A percentile compares a stretch with the other conserved stretches of the same genome.
Evolutionary conservation across 148 eudicot genomes (phyloP).

Genomic region (Amaranthus cruentus): DNA sequence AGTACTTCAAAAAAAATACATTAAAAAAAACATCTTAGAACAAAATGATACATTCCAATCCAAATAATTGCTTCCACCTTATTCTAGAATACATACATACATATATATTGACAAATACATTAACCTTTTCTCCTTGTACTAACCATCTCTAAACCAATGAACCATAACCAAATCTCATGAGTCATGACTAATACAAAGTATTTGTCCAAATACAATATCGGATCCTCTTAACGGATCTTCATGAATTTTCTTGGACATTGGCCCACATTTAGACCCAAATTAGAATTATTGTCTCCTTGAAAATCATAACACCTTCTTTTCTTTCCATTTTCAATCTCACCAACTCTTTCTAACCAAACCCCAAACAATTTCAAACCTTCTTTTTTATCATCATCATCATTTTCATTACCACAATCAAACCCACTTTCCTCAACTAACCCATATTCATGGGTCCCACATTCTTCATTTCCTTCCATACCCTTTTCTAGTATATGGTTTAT

Average conservation of each 20-base stretch:
- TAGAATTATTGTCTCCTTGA: slow-evolving; percentile 26
- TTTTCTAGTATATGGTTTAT: slow-evolving; percentile 44
- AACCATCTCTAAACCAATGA: too few relatives aligned
- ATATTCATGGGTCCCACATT: slow-evolving; percentile 21
- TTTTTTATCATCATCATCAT: slow-evolving; percentile 31
- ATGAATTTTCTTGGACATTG: slow-evolving; percentile 33
- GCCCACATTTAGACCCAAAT: slow-evolving; percentile 29
- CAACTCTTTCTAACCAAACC: slow-evolving; percentile 38
- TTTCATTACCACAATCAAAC: background rate
- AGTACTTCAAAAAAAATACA: too few relatives aligned
- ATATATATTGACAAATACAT: too few relatives aligned
- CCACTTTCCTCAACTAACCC: slow-evolving; percentile 20
- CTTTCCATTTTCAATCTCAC: slow-evolving; percentile 9
- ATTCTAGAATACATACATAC: too few relatives aligned
- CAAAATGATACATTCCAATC: too few relatives aligned
- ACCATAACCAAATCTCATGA: too few relatives aligned
- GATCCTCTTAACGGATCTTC: slow-evolving; percentile 26
- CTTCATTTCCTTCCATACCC: background rate
- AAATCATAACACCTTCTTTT: slow-evolving; percentile 33
- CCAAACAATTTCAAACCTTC: slow-evolving; percentile 46
- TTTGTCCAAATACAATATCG: background rate
- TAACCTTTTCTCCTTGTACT: too few relatives aligned
- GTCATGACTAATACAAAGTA: too few relatives aligned
- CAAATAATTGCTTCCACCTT: too few relatives aligned
- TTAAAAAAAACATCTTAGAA: too few relatives aligned